These are phyloP conservation scores for Boechera retrofracta DNA, from an alignment of 345 rosid genomes.

Conservation along the genomic window DNA sequence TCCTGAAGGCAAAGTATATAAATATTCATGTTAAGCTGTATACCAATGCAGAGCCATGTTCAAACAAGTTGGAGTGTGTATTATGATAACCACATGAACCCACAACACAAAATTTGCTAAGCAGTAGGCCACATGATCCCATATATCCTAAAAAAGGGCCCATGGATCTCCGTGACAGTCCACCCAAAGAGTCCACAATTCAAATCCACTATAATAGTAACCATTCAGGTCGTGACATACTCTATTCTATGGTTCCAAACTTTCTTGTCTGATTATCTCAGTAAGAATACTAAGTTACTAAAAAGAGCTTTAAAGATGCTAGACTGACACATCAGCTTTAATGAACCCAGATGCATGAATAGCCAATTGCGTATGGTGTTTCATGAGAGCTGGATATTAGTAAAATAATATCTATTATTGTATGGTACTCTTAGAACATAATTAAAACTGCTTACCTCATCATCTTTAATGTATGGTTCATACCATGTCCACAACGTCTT, in stretches of 20 bases:
- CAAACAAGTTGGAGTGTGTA: conserved; percentile 1
- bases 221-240: not conserved
- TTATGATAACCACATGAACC: not conserved
- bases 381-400: not conserved
- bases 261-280: not conserved
- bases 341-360: conserved; percentile 19
- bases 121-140: conserved; percentile 10
- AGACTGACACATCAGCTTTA: conserved; percentile 13
- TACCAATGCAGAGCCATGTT: conserved; percentile 7
- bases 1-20: conserved; percentile 58
- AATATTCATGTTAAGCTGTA: conserved; percentile 4
- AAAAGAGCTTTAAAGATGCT: not conserved
- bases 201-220: not conserved
- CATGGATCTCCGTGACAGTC: not conserved
- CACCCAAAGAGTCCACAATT: not conserved
- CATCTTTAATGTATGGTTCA: conserved; percentile 89
- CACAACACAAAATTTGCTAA: not conserved
- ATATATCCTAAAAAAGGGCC: not conserved
- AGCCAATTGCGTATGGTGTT: conserved; percentile 2
- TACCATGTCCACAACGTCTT: conserved; percentile 95
- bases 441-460: conserved; percentile 63
- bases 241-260: not conserved
- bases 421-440: conserved; percentile 4
- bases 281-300: not conserved
- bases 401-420: not conserved